Evolutionary conservation across 2,329 filamentous ascomycete species (phyloP), one percentile per base, ranked within the genome.

Genomic region (Exophiala sideris): DNA sequence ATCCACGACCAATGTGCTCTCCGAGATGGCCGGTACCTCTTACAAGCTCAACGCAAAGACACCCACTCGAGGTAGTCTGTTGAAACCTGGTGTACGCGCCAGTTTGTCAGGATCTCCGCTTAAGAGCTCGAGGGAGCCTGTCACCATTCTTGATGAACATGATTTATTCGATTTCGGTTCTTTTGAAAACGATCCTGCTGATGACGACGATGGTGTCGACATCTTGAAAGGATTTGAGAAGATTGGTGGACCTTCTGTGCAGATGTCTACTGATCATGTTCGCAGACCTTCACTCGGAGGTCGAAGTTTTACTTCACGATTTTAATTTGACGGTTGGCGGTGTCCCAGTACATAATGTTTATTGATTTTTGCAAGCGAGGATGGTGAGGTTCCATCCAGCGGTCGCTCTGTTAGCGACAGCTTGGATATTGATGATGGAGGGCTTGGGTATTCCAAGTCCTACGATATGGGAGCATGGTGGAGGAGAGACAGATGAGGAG

Each of bases 1-100:
- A 41, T 75, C 69, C 50, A 78, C 76, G 11, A 75, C 76, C 44
- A 75, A 74, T 52, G 74, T 80, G 18, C 77, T 85, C 34, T 50
- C 48, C n/a, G 74, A 70, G 3, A 71, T 75, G 49, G 71, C 74
- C 50, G 66, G 70, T 29, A 71, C 64, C 53, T 64, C 67, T 12
- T 73, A 73, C 49, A 71, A 58, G 39, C 54, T 68, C 29, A 66
- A 67, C 40, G 59, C 69, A 18, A 68, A 70, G 12, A 63, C 73
- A n/a, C 59, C 69, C 3, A 66, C 69, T 21, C 69, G 66, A 41
- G 70, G 66, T 20, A 56, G 68, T 2, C 68, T 69, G 16, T 50
- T 63, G 12, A 61, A 59, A 47, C 48, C 62, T 7, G 52, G 55
- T n/a, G 47, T 56, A 6, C 44, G 53, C 16, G 54, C 55, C 45